A percentile compares a stretch with the other conserved stretches of the same genome.
These are phyloP conservation scores for Nemania serpens DNA, from an alignment of 2,329 filamentous ascomycete genomes.

Conservation along the genomic window DNA sequence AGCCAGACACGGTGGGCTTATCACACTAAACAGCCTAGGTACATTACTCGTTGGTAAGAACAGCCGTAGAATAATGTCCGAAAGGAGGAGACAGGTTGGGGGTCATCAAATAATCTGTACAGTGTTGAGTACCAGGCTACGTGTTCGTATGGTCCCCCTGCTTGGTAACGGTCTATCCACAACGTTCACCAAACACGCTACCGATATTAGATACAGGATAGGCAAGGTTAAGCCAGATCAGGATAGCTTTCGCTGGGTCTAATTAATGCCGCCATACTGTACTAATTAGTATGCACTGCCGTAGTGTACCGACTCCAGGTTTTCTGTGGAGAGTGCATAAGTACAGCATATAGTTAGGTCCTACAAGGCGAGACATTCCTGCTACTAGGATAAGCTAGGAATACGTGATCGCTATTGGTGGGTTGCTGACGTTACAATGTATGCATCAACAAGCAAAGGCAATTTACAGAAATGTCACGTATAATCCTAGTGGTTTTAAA, in stretches of 20 bases:
- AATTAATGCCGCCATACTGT: background rate
- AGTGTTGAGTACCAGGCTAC: constrained; percentile 1
- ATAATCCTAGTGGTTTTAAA: constrained; percentile 1
- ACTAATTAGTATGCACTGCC: background rate
- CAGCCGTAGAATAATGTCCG: background rate
- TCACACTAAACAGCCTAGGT: background rate
- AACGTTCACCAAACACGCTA: too few species aligned
- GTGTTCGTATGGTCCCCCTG: background rate
- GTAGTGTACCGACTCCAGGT: constrained; percentile 1
- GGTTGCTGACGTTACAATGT: background rate
- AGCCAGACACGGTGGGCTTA: background rate
- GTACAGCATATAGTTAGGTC: background rate
- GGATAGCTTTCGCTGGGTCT: constrained; percentile 6
- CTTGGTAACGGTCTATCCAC: constrained; percentile 2
- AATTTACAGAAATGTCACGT: constrained; percentile 1
- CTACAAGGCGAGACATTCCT: background rate
- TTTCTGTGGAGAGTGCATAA: background rate
- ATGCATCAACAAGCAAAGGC: background rate
- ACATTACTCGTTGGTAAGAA: background rate
- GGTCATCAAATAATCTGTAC: background rate
- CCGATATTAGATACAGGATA: background rate
- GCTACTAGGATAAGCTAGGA: background rate
- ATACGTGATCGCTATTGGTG: background rate
- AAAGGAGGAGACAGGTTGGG: background rate
- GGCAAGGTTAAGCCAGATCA: constrained; percentile 8